These are phyloP conservation scores for Dinochytrium kinnereticum DNA, from an alignment of 371 early-diverging fungal species.

Conservation along the genomic window DNA sequence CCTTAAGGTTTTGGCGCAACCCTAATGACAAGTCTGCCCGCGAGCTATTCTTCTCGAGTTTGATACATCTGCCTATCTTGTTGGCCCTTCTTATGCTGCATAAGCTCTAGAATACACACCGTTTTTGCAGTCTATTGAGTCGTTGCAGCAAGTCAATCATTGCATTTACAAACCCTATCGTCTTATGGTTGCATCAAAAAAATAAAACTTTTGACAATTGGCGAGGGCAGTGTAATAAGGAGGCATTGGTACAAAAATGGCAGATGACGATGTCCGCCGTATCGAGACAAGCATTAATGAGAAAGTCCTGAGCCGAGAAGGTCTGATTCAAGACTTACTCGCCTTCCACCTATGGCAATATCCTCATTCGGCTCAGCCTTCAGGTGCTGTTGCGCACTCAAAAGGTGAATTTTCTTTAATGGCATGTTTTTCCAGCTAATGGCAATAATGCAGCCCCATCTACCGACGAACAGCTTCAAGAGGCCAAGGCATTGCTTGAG, in stretches of 20 bases:
- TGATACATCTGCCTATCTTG: slow-evolving; percentile 86
- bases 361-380: not conserved
- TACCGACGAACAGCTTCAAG: not conserved
- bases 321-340: not conserved
- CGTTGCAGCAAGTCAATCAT: not conserved
- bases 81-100: slow-evolving; percentile 87
- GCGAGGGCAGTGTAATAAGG: too few relatives aligned
- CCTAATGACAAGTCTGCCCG: slow-evolving; percentile 87
- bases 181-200: not conserved
- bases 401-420: too few relatives aligned
- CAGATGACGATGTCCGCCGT: not conserved
- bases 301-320: not conserved
- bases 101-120: too few relatives aligned
- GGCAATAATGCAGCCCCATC: not conserved
- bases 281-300: not conserved
- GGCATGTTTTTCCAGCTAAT: too few relatives aligned
- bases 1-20: slow-evolving; percentile 76
- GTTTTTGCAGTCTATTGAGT: too few relatives aligned
- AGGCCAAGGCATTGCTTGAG: not conserved
- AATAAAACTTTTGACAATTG: not conserved
- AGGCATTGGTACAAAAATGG: not conserved
- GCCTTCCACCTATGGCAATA: slow-evolving; percentile 13
- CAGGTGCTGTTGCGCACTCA: not conserved
- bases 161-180: not conserved
- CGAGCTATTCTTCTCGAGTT: slow-evolving; percentile 88